Evolutionary conservation across 164 flowering plant genomes (phyloP), one percentile per base, ranked within the genome.

Genomic region (Brasenia schreberi): DNA sequence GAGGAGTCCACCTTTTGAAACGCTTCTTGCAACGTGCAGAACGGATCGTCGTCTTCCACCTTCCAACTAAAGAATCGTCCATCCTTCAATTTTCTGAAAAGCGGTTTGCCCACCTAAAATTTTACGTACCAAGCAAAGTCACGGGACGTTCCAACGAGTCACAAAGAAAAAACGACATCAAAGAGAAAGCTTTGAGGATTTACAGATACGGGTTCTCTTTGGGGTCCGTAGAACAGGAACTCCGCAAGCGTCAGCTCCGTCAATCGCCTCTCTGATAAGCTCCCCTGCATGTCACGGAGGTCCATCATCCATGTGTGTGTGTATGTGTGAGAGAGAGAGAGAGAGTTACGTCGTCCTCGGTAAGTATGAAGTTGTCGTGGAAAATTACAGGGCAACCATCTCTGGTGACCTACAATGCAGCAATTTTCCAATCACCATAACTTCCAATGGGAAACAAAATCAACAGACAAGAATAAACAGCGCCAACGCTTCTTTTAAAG

Each of bases 11-110:
- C 96, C 63, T 77, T 77, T 79, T 84, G 71, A 63, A 92, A 92
- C 0, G 84, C 88, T 63, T 95, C 94, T 83, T 95, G 78, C 42
- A 95, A 77, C 1, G 97, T 91, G 65, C 99, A 95, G 7, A 79
- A 70, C 0, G 77, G 43, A 65, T 85, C 94, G 61, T 91, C 97
- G 0, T 66, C 66, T 66, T 92, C 94, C 56, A 95, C 97, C 3
- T 71, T 70, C 99, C 99, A 94, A 18, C 73, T 72, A 17, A 81
- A 65, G 5, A 86, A 77, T 61, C 77, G 85, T 56, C 99, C 96
- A 68, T 94, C 92, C 65, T 84, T 89, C 0, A 80, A 69, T 80
- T 89, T 88, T 65, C 99, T 82, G 6, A 85, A 10, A 74, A 95
- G 45, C 27, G 84, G 18, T 62, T 89, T 89, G 2, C 90, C 96